Evolutionary conservation across 768 basidiomycete species (phyloP), one percentile per base, ranked within the genome.

Genomic region (Hemileccinum rubropunctum): DNA sequence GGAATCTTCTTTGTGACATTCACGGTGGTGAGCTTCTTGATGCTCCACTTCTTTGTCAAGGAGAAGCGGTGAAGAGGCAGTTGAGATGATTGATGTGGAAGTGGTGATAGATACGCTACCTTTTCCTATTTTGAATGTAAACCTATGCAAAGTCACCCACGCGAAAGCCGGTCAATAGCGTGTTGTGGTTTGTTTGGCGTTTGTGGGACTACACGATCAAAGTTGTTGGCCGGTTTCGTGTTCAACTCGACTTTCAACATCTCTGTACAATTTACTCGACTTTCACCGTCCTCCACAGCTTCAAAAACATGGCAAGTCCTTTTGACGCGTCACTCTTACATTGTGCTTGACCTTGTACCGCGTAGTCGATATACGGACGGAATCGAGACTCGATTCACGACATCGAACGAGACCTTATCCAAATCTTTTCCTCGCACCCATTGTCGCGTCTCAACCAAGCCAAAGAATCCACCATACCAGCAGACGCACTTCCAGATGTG

Each of bases 1-100:
- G 87, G 77, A 6, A 90, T 93, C 42, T 93, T 93, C 74, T 95
- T 98, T 60, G 84, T 80, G 23, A 70, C 76, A 2, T 93, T 94
- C 68, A 92, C 88, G 6, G 64, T 81, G 6, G 73, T 76, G 32
- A 94, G 90, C 69, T 98, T 81, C 67, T 56, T 92, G 47, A 84
- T 82, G 41, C 73, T 98, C 23, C 90, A 95, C 62, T 84, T 85
- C 68, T 94, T 84, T 63, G 95, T 98, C 44, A 90, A 88, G 70
- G 95, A 98, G 76, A 76, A 66, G 51, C 67, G 67, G 48, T 67
- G 54, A 66, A 26, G 8, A 23, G 30, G 21, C n/a, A 37, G 51
- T 35, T 23, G 41, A 49, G 51, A 38, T 40, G 32, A 28, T 21
- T 17, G 36, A 36, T 28, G 36, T 26, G 44, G 33, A 18, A 30